Evolutionary conservation across 1,284 basidiomycete species (phyloP), one percentile per base, ranked within the genome.

Genomic region (Stereum hirsutum): DNA sequence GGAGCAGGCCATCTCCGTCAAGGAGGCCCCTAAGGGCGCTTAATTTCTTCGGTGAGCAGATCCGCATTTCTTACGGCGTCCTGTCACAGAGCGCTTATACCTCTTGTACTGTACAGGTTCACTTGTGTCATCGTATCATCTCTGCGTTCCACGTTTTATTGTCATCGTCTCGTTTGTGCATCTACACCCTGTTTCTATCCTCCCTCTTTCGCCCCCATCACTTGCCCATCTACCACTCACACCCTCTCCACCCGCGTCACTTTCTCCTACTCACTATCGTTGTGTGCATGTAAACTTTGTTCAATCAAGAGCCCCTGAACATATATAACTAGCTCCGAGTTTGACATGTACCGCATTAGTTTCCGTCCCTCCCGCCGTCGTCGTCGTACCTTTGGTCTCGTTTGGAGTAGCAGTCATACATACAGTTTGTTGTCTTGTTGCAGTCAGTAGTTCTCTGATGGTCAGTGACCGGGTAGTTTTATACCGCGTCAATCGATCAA

Each of bases 1-100:
- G 70, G 90, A 94, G 70, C 85, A 87, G 80, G 83, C 87, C 50
- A 86, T 94, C 61, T 83, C 88, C 56, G 78, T 47, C 65, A 91
- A 93, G 74, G 89, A 91, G 65, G 83, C 85, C 46, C 83, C 86
- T 52, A 81, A 80, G 66, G 70, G 70, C 47, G 40, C 57, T 54
- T 71, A 59, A 57, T 42, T 43, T 33, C 40, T 28, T n/a, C n/a
- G n/a, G n/a, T n/a, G n/a, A n/a, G n/a, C n/a, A n/a, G 39, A 20
- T 37, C 27, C 39, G 38, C n/a, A 19, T 17, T 34, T 21, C 23
- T 42, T n/a, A 17, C 25, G 24, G 19, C 20, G n/a, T 12, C n/a
- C 12, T 6, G n/a, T 21, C 21, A 14, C 10, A 5, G 4, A 6
- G 8, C 39, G 6, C 39, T 17, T n/a, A 17, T 15, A 26, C 37